A percentile compares a stretch with the other conserved stretches of the same genome.
Conservation (phyloP, 1,284 basidiomycete species). For the Apiotrichum mycotoxinovorans region DNA sequence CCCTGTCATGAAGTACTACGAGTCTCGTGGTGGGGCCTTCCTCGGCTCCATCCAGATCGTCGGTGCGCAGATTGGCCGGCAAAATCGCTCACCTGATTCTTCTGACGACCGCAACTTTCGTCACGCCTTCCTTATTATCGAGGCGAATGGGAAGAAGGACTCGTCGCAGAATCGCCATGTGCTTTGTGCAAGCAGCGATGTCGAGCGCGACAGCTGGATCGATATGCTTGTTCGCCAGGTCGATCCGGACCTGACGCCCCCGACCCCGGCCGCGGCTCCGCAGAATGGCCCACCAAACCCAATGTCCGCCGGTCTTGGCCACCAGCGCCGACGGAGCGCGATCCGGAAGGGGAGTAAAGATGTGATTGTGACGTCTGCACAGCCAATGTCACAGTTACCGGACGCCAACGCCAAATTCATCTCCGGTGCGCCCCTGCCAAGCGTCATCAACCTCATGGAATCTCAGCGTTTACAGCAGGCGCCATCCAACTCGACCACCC, state of each 20-base stretch:
- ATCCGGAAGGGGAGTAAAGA: constrained; percentile 58
- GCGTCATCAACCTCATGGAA: constrained; percentile 48
- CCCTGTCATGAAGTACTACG: constrained; percentile 85
- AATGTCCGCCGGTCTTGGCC: constrained; percentile 6
- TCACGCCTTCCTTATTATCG: constrained; percentile 95
- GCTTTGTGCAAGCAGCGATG: constrained; percentile 90
- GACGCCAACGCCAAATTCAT: constrained; percentile 62
- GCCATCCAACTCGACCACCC: constrained; percentile 19
- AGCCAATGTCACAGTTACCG: constrained; percentile 61
- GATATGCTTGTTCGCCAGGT: constrained; percentile 78
- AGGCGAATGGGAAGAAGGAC: constrained; percentile 60
- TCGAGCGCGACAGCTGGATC: constrained; percentile 90
- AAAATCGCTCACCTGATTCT: constrained; percentile 56
- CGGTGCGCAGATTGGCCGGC: constrained; percentile 78
- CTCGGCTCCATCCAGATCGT: constrained; percentile 82
- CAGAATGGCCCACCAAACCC: constrained; percentile 6
- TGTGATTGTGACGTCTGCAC: constrained; percentile 56
- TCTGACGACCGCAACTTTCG: constrained; percentile 87
- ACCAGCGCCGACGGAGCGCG: constrained; percentile 31
- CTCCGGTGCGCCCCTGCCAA: constrained; percentile 52
- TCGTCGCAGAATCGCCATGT: constrained; percentile 76
- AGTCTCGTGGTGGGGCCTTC: constrained; percentile 85
- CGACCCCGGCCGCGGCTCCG: constrained; percentile 7
- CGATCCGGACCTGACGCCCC: constrained; percentile 20
- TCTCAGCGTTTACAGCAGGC: constrained; percentile 23